These are phyloP conservation scores for Boletus huronensis DNA, from an alignment of 768 basidiomycete species.

Conservation along the genomic window DNA sequence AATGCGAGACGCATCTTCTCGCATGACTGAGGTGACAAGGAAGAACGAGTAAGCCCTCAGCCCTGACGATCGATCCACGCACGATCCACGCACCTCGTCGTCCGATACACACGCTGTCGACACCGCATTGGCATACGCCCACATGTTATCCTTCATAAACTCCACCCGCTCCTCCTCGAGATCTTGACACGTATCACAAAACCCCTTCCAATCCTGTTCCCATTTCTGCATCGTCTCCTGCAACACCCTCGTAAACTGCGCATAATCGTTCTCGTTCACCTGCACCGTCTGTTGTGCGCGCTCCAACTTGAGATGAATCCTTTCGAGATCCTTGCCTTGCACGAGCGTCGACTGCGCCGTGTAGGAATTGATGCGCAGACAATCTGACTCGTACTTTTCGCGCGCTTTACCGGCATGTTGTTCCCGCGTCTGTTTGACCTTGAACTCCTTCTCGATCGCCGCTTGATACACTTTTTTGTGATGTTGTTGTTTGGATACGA, in stretches of 20 bases:
- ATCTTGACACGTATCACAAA: conserved; percentile 95
- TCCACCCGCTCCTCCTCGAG: conserved; percentile 93
- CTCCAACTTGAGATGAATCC: conserved; percentile 82
- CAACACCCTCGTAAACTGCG: conserved; percentile 77
- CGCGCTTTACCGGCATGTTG: conserved; percentile 82
- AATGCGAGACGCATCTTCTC: conserved; percentile 83
- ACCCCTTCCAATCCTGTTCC: conserved; percentile 92
- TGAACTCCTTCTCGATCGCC: conserved; percentile 86
- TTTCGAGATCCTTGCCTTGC: conserved; percentile 93
- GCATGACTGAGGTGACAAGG: conserved; percentile 61
- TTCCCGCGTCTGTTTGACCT: conserved; percentile 84
- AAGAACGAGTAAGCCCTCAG: not conserved
- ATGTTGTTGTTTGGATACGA: conserved; percentile 61
- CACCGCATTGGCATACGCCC: conserved; percentile 95
- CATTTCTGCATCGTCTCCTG: conserved; percentile 79
- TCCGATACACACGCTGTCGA: conserved; percentile 94
- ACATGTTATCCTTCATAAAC: conserved; percentile 92
- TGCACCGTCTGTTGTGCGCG: conserved; percentile 86
- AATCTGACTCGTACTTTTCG: conserved; percentile 92
- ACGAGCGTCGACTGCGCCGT: conserved; percentile 88
- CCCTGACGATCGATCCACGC: not conserved
- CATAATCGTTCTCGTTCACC: conserved; percentile 88
- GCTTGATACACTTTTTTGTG: conserved; percentile 73
- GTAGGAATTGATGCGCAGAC: conserved; percentile 88
- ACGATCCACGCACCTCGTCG: conserved; percentile 73